These are phyloP conservation scores for Piloderma croceum DNA, from an alignment of 768 basidiomycete genomes.

Conservation along the genomic window DNA sequence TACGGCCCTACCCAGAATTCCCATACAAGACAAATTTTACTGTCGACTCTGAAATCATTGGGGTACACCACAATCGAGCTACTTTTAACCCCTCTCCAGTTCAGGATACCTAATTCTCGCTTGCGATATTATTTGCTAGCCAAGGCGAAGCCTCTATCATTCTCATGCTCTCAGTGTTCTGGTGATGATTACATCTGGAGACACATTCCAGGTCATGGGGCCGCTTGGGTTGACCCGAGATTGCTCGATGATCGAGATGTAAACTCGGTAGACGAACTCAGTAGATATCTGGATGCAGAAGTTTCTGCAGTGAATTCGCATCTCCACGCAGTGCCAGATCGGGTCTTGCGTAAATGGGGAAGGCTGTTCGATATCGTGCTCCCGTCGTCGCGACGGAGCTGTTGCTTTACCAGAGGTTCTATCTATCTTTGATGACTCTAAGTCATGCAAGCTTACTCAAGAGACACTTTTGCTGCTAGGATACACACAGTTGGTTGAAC, in stretches of 20 bases:
- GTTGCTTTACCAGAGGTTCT: constrained; percentile 78
- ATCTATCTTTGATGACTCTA: not conserved
- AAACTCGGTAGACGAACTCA: constrained; percentile 1
- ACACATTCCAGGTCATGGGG: constrained; percentile 46
- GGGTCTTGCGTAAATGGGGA: constrained; percentile 68
- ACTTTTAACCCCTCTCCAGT: constrained; percentile 70
- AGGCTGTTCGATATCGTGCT: constrained; percentile 74
- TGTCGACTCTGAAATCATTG: constrained; percentile 45
- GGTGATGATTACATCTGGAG: constrained; percentile 34
- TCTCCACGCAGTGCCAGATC: constrained; percentile 46
- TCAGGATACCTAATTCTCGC: constrained; percentile 77
- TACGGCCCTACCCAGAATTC: constrained; percentile 44
- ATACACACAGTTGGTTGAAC: constrained; percentile 72
- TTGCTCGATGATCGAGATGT: constrained; percentile 3
- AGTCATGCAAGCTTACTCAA: not conserved
- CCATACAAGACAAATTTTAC: constrained; percentile 51
- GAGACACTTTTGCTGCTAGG: constrained; percentile 43
- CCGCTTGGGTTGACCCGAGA: constrained; percentile 40
- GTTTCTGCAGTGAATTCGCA: constrained; percentile 10
- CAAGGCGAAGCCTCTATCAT: constrained; percentile 35
- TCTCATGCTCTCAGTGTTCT: constrained; percentile 12
- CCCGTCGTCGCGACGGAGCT: constrained; percentile 55
- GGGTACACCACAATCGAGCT: constrained; percentile 59
- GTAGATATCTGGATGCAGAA: constrained; percentile 4
- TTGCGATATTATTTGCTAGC: constrained; percentile 78